These are phyloP conservation scores for Spencermartinsiella ligniputridi DNA, from an alignment of 1,139 yeast species.

Conservation along the genomic window DNA sequence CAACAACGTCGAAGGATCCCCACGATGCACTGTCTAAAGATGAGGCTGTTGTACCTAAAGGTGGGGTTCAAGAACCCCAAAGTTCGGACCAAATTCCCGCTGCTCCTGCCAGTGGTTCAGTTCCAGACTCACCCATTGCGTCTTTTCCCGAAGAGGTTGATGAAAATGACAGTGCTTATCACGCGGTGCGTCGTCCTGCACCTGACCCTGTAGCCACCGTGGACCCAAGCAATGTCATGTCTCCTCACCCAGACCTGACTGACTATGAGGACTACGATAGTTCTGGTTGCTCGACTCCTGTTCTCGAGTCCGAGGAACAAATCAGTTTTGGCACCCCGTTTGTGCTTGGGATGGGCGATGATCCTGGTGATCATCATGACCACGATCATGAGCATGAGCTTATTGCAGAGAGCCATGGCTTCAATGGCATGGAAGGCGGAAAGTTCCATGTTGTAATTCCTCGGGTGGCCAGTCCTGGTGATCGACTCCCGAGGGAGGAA, in stretches of 20 bases:
- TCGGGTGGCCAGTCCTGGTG: background rate
- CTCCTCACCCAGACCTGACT: background rate
- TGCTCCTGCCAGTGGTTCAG: background rate
- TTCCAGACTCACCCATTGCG: background rate
- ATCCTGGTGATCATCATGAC: too few relatives aligned
- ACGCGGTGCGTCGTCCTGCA: too few relatives aligned
- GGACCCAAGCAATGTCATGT: background rate
- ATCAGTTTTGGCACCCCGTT: background rate
- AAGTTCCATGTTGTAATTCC: background rate
- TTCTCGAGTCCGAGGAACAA: background rate
- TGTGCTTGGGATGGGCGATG: background rate
- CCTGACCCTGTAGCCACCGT: background rate
- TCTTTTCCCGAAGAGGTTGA: too few relatives aligned
- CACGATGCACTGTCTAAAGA: background rate
- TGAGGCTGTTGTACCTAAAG: background rate
- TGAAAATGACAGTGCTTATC: too few relatives aligned
- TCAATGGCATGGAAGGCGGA: background rate
- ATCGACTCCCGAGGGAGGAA: background rate
- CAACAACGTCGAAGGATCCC: background rate
- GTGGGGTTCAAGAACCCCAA: too few relatives aligned
- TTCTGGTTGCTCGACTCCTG: background rate
- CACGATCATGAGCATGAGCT: too few relatives aligned
- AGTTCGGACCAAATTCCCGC: background rate
- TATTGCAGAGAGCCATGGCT: background rate
- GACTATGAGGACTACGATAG: background rate